Base-by-base conservation (phyloP, 2,329 filamentous ascomycete genomes). In the Nectriaceae sp. region DNA sequence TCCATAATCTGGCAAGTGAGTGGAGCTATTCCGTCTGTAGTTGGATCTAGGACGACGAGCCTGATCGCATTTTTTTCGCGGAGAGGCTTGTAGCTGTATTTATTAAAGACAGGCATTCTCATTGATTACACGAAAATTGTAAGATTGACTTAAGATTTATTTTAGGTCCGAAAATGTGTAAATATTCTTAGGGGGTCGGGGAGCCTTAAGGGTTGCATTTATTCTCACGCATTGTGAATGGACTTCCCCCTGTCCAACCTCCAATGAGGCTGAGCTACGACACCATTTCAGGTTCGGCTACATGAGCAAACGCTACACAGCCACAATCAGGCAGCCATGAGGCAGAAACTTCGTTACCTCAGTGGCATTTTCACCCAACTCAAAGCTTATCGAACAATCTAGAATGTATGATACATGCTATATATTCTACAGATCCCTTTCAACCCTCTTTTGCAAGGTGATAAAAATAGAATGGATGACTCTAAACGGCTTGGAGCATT, bases 11-110 rank as follows among this genome's bases (percentile, higher is more conserved):
- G n/a, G 18, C 40, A 42, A 31, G 8, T 29, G 21, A 42, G 22
- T 26, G 40, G 40, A 42, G 40, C 40, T 26, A 22, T 42, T 29
- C n/a, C 10, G 16, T 26, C 11, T 31, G n/a, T 26, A 5, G 21
- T 29, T 29, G 40, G 16, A 31, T 42, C 21, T 19, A 42, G 22
- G 20, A n/a, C 15, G 21, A 42, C n/a, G 16, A 42, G 22, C n/a
- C 40, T 22, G 26, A 42, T 19, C 20, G 40, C 22, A 42, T 42
- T 29, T 19, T 29, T 19, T 29, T 11, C 19, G 31, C 6, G 19
- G 21, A 42, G 40, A 19, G 40, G 40, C 40, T 42, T 19, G 22
- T 42, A 42, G 21, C 31, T 22, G 26, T 42, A 42, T 42, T 42
- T n/a, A 29, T 42, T 42, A 19, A 42, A 42, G 40, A 42, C 20